These are phyloP conservation scores for Talaromyces sp. DNA, from an alignment of 2,329 filamentous ascomycete species.

Conservation along the genomic window DNA sequence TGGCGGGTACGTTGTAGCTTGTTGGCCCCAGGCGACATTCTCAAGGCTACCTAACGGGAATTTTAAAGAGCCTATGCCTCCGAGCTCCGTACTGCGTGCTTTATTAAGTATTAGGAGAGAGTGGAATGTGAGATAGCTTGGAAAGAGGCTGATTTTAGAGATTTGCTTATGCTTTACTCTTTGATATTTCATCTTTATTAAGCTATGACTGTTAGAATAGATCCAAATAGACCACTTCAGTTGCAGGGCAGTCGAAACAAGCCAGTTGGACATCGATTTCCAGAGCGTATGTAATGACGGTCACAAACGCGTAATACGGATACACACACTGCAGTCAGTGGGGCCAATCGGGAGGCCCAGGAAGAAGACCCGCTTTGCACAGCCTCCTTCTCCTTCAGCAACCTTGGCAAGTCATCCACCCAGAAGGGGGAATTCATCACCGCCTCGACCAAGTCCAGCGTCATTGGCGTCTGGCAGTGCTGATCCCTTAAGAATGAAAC, in stretches of 20 bases:
- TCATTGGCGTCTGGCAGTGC: slow-evolving; percentile 18
- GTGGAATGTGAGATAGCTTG: background rate
- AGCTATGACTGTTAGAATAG: background rate
- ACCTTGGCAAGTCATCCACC: slow-evolving; percentile 20
- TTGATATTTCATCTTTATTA: background rate
- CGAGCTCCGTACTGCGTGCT: background rate
- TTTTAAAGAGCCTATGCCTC: background rate
- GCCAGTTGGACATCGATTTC: too few species aligned
- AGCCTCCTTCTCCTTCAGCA: slow-evolving; percentile 22
- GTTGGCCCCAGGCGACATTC: slow-evolving; percentile 4
- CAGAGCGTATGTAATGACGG: slow-evolving; percentile 12
- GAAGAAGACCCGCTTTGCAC: slow-evolving; percentile 25
- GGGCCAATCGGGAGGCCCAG: slow-evolving; percentile 19
- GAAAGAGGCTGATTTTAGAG: background rate
- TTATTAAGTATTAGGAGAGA: too few species aligned
- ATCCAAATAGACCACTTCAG: background rate
- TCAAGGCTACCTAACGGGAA: background rate
- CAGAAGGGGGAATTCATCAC: slow-evolving; percentile 20
- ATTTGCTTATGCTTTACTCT: background rate
- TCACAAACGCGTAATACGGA: slow-evolving; percentile 15
- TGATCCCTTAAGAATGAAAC: slow-evolving; percentile 17
- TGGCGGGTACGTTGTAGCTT: slow-evolving; percentile 10
- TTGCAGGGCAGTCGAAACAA: too few species aligned
- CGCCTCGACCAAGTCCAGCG: slow-evolving; percentile 6
- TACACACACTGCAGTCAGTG: slow-evolving; percentile 4